Evolutionary conservation across 2,329 filamentous ascomycete species (phyloP).

Genomic region (Tolypocladium tropicale): DNA sequence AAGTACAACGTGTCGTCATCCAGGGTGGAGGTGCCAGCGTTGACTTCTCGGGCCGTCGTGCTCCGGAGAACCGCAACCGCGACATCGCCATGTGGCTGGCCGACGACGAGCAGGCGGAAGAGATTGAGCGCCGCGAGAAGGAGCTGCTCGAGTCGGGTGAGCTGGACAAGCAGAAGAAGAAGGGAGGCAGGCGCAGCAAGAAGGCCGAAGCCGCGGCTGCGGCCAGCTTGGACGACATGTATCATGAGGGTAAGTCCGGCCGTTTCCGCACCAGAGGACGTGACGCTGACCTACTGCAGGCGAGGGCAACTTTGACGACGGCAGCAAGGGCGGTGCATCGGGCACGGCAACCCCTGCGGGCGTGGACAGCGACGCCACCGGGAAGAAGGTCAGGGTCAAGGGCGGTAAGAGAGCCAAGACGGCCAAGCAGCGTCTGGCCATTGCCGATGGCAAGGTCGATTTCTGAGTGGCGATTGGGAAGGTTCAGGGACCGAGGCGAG

Average conservation of each 20-base stretch:
- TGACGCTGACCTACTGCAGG: conserved; percentile 40
- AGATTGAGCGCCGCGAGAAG: conserved; percentile 87
- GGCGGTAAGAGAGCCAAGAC: conserved; percentile 50
- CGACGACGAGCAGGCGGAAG: conserved; percentile 89
- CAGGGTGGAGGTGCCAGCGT: conserved; percentile 83
- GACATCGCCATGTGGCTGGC: conserved; percentile 99
- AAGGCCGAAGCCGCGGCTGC: conserved; percentile 34
- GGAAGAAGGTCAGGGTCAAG: conserved; percentile 50
- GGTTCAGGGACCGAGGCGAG: neutral
- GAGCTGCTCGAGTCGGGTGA: conserved; percentile 70
- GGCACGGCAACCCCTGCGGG: conserved; percentile 71
- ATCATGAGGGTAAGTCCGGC: conserved; percentile 79
- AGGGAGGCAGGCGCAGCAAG: conserved; percentile 44
- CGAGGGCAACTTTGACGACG: conserved; percentile 92
- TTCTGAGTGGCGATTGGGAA: conserved; percentile 6
- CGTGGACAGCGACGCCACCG: conserved; percentile 36
- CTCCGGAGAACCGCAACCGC: conserved; percentile 85
- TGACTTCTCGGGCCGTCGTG: conserved; percentile 88
- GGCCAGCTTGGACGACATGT: conserved; percentile 88
- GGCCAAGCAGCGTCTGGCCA: conserved; percentile 56
- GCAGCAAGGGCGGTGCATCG: conserved; percentile 56
- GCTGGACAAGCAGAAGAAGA: conserved; percentile 54
- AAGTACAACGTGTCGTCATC: conserved; percentile 95
- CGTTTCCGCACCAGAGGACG: neutral
- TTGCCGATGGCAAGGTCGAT: conserved; percentile 48